Conservation (phyloP, 1,139 yeast genomes). For the Geotrichum phurueaensis region DNA sequence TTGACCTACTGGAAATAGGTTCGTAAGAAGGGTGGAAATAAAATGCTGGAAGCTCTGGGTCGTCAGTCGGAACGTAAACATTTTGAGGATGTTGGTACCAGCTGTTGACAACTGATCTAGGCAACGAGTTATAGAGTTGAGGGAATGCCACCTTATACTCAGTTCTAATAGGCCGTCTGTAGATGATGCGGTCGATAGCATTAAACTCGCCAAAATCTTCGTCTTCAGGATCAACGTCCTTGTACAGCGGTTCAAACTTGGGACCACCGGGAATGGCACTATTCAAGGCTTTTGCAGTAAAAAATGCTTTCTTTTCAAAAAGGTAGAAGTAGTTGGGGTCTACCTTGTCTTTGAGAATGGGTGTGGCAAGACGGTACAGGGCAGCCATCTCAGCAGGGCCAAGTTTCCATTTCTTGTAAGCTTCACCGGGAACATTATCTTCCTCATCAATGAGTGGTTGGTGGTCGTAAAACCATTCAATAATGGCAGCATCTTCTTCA, state of each 20-base stretch:
- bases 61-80: slow-evolving; percentile 45
- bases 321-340: slow-evolving; percentile 59
- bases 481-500: slow-evolving; percentile 51
- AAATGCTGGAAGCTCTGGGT: slow-evolving; percentile 53
- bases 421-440: slow-evolving; percentile 60
- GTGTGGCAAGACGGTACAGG: slow-evolving; percentile 60
- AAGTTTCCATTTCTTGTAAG: slow-evolving; percentile 69
- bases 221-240: slow-evolving; percentile 55
- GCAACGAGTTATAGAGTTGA: slow-evolving; percentile 72
- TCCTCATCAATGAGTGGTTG: slow-evolving; percentile 62
- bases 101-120: slow-evolving; percentile 54
- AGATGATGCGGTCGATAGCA: slow-evolving; percentile 77
- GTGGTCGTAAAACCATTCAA: slow-evolving; percentile 77
- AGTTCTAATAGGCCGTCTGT: slow-evolving; percentile 67
- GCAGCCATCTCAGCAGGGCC: slow-evolving; percentile 58
- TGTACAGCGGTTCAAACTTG: slow-evolving; percentile 82
- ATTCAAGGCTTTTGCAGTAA: slow-evolving; percentile 86
- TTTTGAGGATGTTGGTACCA: slow-evolving; percentile 59
- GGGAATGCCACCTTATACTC: slow-evolving; percentile 88
- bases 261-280: slow-evolving; percentile 94
- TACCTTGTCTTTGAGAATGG: slow-evolving; percentile 53
- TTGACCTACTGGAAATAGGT: slow-evolving; percentile 47
- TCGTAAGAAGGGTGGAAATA: slow-evolving; percentile 49
- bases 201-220: slow-evolving; percentile 89
- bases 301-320: slow-evolving; percentile 71